These are phyloP conservation scores for Apophysomyces variabilis DNA, from an alignment of 371 early-diverging fungal species.

Conservation along the genomic window DNA sequence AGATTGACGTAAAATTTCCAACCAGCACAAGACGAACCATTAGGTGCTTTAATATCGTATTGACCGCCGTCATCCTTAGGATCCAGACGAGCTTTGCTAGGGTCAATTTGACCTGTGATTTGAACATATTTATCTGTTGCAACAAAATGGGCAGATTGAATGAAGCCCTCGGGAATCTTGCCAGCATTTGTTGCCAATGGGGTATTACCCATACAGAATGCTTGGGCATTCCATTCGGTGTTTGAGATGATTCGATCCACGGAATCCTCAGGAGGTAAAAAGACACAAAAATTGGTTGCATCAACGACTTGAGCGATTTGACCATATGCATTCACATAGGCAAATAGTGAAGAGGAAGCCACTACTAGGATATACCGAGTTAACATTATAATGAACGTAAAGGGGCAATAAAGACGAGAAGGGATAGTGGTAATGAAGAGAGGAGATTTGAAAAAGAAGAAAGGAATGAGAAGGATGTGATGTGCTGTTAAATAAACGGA, in stretches of 20 bases:
- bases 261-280: constrained; percentile 53
- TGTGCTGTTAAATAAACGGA: constrained; percentile 8
- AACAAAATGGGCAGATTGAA: constrained; percentile 54
- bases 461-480: neutral
- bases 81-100: constrained; percentile 47
- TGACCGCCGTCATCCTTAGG: constrained; percentile 62
- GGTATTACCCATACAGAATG: constrained; percentile 53
- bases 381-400: constrained; percentile 9
- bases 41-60: constrained; percentile 25
- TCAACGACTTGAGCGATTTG: constrained; percentile 44
- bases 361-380: neutral
- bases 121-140: constrained; percentile 53
- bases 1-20: constrained; percentile 59
- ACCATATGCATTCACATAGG: constrained; percentile 21
- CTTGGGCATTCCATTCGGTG: constrained; percentile 50
- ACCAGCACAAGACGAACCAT: constrained; percentile 39
- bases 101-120: constrained; percentile 62
- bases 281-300: constrained; percentile 54
- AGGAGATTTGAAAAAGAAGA: constrained; percentile 3
- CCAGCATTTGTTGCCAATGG: constrained; percentile 51
- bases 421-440: constrained; percentile 1
- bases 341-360: constrained; percentile 7
- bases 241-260: constrained; percentile 48
- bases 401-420: neutral
- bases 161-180: constrained; percentile 51